Conservation (phyloP, 2,329 filamentous ascomycete genomes). For the Hysterium pulicare region DNA sequence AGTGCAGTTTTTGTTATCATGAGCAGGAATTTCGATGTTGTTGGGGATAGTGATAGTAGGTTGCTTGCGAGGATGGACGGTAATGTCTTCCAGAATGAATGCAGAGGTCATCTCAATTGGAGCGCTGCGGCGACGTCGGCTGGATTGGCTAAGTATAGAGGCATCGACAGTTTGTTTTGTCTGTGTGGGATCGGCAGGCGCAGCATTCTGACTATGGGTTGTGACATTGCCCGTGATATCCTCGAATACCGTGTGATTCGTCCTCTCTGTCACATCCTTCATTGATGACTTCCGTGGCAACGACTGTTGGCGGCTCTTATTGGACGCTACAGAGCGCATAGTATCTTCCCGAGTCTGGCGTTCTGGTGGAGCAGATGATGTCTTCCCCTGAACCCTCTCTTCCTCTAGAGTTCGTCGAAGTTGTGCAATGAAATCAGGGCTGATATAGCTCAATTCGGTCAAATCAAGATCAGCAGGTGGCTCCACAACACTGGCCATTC, state of each 20-base stretch:
- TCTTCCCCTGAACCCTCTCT: constrained; percentile 41
- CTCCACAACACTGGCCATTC: constrained; percentile 17
- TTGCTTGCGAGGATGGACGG: constrained; percentile 40
- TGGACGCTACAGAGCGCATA: constrained; percentile 33
- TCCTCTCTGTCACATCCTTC: constrained; percentile 46
- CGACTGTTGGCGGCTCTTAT: constrained; percentile 37
- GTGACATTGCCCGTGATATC: constrained; percentile 33
- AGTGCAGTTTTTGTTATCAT: constrained; percentile 55
- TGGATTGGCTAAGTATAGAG: constrained; percentile 49
- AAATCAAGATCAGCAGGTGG: constrained; percentile 34
- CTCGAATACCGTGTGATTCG: constrained; percentile 30
- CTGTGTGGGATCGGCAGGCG: constrained; percentile 24
- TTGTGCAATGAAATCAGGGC: constrained; percentile 51
- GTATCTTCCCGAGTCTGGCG: constrained; percentile 39
- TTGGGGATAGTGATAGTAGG: constrained; percentile 14
- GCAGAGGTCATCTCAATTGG: constrained; percentile 60
- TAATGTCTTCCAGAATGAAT: constrained; percentile 63
- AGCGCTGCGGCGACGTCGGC: constrained; percentile 48
- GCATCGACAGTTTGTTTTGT: constrained; percentile 28
- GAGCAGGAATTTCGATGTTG: constrained; percentile 37
- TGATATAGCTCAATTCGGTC: constrained; percentile 55
- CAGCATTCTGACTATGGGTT: constrained; percentile 14
- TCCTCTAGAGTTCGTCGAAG: constrained; percentile 56
- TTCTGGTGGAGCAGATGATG: constrained; percentile 16
- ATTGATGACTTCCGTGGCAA: constrained; percentile 55